Base-by-base conservation (phyloP, 176 grass and related monocot genomes). In the Luzula sylvatica region DNA sequence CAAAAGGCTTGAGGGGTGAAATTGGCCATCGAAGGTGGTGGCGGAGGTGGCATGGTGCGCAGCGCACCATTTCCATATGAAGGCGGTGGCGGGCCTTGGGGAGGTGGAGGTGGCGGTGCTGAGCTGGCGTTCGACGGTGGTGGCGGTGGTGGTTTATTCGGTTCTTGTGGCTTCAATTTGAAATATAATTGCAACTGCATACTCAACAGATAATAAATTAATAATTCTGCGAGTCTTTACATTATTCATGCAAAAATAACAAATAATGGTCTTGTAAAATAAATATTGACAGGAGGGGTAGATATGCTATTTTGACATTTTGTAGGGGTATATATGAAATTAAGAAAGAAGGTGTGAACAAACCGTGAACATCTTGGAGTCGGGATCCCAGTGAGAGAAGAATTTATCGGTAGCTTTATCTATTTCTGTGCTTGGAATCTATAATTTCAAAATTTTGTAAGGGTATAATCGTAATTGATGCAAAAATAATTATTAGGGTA, bases 371-470 rank as follows among this genome's bases (percentile, higher is more conserved):
- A 73, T 78, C 72, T 96, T 96, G 23, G 84, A 74, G 55, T 98
- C 92, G n/a, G 85, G 92, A 80, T 98, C 92, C 92, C 92, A 98
- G 66, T 86, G 77, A 6, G 78, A 76, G 58, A 98, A 98, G 75
- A 98, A 98, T 56, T 86, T 98, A 26, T 75, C 53, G 18, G 81
- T 63, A 54, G 78, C 72, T 62, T 90, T 98, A 65, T 98, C 92
- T 53, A 98, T 89, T 61, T 98, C 85, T 3, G 74, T 82, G 48
- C 92, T 98, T 41, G 92, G 81, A 74, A 98, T 82, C 92, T 98
- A 55, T 21, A 47, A 64, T 15, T 52, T 21, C 2, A 25, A 58
- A 18, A 3, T 8, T 12, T 54, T 14, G 56, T 29, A 47, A 39
- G n/a, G n/a, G n/a, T n/a, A n/a, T n/a, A n/a, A n/a, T n/a, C n/a